Evolutionary conservation across 2,329 filamentous ascomycete species (phyloP), one percentile per base, ranked within the genome.

Genomic region (Helotiales sp.): DNA sequence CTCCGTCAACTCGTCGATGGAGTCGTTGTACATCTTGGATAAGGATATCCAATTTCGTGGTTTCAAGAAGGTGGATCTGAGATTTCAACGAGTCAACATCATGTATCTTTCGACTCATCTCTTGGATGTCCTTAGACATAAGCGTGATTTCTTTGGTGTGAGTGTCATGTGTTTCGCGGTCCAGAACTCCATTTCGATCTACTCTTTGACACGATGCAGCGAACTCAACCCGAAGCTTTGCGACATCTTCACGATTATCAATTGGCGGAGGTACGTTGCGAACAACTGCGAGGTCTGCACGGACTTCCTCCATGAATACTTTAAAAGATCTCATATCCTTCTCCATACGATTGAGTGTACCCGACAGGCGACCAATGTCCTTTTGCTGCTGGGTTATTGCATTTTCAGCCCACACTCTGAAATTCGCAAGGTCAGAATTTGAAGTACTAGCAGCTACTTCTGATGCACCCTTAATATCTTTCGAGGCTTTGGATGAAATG

Each of bases 361-460:
- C 62, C 17, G 60, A 64, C 29, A 71, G 61, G 8, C 69, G 66
- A 54, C 69, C 66, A 33, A 73, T 72, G 51, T 71, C 66, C 38
- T 63, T 62, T 55, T 64, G 61, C 56, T 72, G 69, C 30, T 27
- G 52, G 17, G 40, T 54, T 30, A 71, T 67, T 8, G 62, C 57
- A 38, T 59, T 54, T 44, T 68, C 59, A 6, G 65, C 67, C 67
- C 68, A 70, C 9, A 36, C 38, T 19, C 54, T 59, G 55, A 70
- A 70, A 10, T 62, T 59, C 24, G 51, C 47, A 2, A 55, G 30
- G 3, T 63, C 59, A n/a, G 30, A 40, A 19, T 36, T n/a, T 12
- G 48, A 19, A 19, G 33, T 15, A 33, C 10, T 22, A 36, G 29
- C 5, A 22, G 38, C 15, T n/a, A n/a, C n/a, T n/a, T n/a, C n/a